Conservation (phyloP, 345 rosid species). For the Mallotus nudiflorus region DNA sequence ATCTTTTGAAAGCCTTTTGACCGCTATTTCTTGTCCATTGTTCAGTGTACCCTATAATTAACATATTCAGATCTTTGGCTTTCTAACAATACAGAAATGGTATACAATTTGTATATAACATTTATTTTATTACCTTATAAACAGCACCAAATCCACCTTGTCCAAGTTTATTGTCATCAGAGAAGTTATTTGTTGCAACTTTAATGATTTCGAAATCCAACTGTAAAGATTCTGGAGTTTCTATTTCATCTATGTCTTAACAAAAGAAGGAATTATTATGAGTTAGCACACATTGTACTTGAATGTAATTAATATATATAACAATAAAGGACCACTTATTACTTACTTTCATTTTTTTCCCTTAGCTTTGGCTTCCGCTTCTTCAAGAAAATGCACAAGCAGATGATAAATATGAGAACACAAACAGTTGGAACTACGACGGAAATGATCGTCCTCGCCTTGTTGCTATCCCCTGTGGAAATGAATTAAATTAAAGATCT, state of each 20-base stretch:
- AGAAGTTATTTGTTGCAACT: constrained; percentile 3
- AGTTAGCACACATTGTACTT: too few relatives aligned
- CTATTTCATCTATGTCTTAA: constrained; percentile 1
- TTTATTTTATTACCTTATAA: constrained; percentile 14
- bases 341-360: constrained; percentile 17
- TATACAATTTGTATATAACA: background rate
- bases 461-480: constrained; percentile 18
- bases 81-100: constrained; percentile 17
- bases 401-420: background rate
- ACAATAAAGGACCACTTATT: background rate
- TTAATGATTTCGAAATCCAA: background rate
- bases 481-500: too few relatives aligned
- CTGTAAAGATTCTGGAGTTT: background rate
- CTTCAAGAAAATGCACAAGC: constrained; percentile 16
- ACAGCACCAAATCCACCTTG: constrained; percentile 6
- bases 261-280: too few relatives aligned
- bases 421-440: constrained; percentile 16
- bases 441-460: background rate
- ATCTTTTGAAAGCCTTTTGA: background rate
- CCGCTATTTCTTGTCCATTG: background rate
- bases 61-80: too few relatives aligned
- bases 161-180: background rate
- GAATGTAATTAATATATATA: background rate
- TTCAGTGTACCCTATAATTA: too few relatives aligned
- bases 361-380: constrained; percentile 5